Base-by-base conservation (phyloP, 148 eudicot genomes). In the Chenopodium album region DNA sequence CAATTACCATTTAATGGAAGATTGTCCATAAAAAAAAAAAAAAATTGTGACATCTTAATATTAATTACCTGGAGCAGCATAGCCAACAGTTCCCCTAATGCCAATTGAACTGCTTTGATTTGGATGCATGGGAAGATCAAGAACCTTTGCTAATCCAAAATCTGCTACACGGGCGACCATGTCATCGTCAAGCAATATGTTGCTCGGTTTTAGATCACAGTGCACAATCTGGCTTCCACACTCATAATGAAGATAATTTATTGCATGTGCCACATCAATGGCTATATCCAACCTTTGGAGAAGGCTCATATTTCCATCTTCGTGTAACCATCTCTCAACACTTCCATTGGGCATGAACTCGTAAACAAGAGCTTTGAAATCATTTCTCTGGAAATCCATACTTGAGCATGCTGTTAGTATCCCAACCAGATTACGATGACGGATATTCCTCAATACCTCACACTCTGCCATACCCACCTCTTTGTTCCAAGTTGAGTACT, bases 371-470 rank as follows among this genome's bases (percentile, higher is more conserved):
- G 65, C 26, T 60, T 60, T 60, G 23, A 60, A 60, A 60, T 86
- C 81, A 23, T 81, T 76, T 13, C 82, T 76, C 22, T 76, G 76
- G 73, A 50, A 71, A 75, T 86, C 85, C 16, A 75, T 78, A 37
- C 88, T 84, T 17, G 88, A 86, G 78, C 88, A 86, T 52, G 85
- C 79, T 23, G 88, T 83, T 66, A 84, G 23, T 4, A 86, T 79
- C 63, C 63, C 63, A 1, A 81, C 75, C 4, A 86, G 79, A 75
- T 86, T 86, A 20, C 86, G n/a, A 22, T 86, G 88, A 3, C 86
- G 86, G 4, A 86, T 68, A 50, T 65, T 81, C 60, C 84, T 84
- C 82, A 86, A 81, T 0, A 81, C 80, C 29, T 81, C 60, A 50
- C 88, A 86, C 80, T 86, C 88, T 63, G 80, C 79, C 80, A 81